Percentiles rank a stretch among this genome's conserved stretches.
Evolutionary conservation across 768 basidiomycete genomes (phyloP).

Genomic region (Pulveroboletus sp.): DNA sequence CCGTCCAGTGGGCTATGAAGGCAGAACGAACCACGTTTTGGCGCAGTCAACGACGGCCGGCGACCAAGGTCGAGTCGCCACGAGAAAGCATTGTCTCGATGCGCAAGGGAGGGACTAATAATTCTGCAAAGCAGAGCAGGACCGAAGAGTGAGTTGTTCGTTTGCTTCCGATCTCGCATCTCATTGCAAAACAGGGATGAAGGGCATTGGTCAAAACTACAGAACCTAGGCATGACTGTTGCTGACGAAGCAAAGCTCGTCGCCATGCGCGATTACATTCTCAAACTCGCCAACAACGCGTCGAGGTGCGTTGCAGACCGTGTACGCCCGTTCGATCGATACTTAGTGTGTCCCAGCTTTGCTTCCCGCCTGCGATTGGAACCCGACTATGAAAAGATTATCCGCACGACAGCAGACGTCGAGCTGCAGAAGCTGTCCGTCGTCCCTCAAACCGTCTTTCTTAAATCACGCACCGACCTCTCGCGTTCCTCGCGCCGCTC

Average conservation of each 20-base stretch:
- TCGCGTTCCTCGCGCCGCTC: constrained; percentile 41
- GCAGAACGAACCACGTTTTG: constrained; percentile 80
- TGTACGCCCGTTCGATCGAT: not conserved
- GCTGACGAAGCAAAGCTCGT: constrained; percentile 82
- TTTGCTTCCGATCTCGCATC: not conserved
- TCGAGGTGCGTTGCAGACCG: constrained; percentile 52
- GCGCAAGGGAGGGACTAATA: constrained; percentile 47
- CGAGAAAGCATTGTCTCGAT: constrained; percentile 69
- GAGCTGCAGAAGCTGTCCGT: constrained; percentile 87
- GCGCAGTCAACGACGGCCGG: constrained; percentile 50
- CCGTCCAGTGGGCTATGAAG: constrained; percentile 86
- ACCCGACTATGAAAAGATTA: constrained; percentile 57
- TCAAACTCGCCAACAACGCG: constrained; percentile 77
- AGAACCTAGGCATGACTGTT: constrained; percentile 82
- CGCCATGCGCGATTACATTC: constrained; percentile 86
- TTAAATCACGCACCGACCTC: constrained; percentile 51
- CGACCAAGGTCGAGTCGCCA: constrained; percentile 59
- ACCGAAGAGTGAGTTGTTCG: constrained; percentile 71
- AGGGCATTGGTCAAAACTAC: constrained; percentile 67
- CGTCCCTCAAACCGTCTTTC: constrained; percentile 88
- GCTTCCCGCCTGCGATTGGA: constrained; percentile 62
- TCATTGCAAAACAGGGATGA: constrained; percentile 60
- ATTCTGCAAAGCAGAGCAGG: constrained; percentile 42
- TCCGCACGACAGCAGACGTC: constrained; percentile 64
- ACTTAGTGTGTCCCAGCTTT: constrained; percentile 49